Evolutionary conservation across 2,329 filamentous ascomycete species (phyloP), one percentile per base, ranked within the genome.

Genomic region (Davidsoniella neocaledoniae): DNA sequence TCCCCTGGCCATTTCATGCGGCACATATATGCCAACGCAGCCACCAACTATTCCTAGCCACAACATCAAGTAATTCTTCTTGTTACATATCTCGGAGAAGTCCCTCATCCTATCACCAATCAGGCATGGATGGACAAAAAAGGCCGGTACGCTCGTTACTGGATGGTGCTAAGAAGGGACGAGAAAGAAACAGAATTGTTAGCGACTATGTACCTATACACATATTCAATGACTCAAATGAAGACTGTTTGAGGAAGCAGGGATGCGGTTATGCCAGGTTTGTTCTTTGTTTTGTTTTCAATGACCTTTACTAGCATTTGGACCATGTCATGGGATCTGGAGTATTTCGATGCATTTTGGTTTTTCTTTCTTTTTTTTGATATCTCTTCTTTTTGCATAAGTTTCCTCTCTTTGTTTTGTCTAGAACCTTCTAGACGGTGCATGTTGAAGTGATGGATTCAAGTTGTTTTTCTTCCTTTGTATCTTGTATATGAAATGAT

Each of bases 71-170:
- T 96, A 96, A 58, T 80, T 71, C 58, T 79, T 64, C 61, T 71
- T 68, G 60, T 70, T 63, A 57, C 76, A 79, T 57, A 74, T 66
- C 5, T 53, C 44, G 5, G 52, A 36, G 58, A 86, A 79, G 47
- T 68, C 69, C 57, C 70, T 69, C 74, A 96, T 83, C 48, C 84
- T 83, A 56, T 90, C 82, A 50, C 83, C 83, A 7, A 91, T 84
- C 62, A 85, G 77, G 66, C 91, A 96, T 21, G 91, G 90, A 66
- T 98, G 91, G 57, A 96, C 74, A 64, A 94, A 95, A 64, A 90
- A 95, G 46, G 79, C 76, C 39, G 87, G 86, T 52, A 80, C 64
- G 48, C 82, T 83, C 52, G 79, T 85, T 53, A 84, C 65, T 48
- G 91, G 90, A 70, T 96, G 87, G 64, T 93, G 80, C 78, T 90